Evolutionary conservation across 148 eudicot species (phyloP), one percentile per base, ranked within the genome.

Genomic region (Talinum fruticosum): DNA sequence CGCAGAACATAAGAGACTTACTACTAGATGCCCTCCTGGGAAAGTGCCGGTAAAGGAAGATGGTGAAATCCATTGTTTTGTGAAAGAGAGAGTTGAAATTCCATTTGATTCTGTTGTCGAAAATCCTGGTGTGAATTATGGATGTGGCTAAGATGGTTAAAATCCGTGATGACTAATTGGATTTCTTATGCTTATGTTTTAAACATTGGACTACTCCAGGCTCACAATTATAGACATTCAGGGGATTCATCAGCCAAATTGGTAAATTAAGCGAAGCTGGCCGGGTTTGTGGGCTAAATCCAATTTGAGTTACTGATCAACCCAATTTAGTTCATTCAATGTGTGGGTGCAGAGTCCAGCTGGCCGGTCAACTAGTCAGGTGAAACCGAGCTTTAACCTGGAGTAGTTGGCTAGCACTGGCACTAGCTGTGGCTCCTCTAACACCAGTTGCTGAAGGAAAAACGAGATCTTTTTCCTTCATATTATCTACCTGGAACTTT

Each of bases 31-130:
- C 49, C 97, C 97, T 0, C 89, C 94, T 2, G 97, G 97, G 37
- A 96, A 84, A 84, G 90, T 93, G 24, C 84, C 84, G 14, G 91
- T 95, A 61, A 67, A 85, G 64, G 96, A 92, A 78, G 84, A 81
- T 83, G 92, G 98, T 23, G 92, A 87, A 76, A 70, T 83, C 57
- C 83, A 85, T 34, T 95, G 98, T 86, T 74, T 95, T 75, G 98
- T 95, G 85, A 95, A 93, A 76, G 99, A 95, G 81, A 89, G 99
- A 83, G 96, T 96, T 76, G 97, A 96, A 77, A 83, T 96, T 79
- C 99, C 97, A 12, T 96, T 96, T 75, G 84, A 86, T 61, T 79
- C 86, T 0, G 85, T 85, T 41, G 86, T 82, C 47, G 81, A 82
- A 74, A 82, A 87, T 47, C 90, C 97, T 6, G 91, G 90, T 88